Evolutionary conservation across 139 green algal genomes (phyloP).

Genomic region (Closterium sp.): DNA sequence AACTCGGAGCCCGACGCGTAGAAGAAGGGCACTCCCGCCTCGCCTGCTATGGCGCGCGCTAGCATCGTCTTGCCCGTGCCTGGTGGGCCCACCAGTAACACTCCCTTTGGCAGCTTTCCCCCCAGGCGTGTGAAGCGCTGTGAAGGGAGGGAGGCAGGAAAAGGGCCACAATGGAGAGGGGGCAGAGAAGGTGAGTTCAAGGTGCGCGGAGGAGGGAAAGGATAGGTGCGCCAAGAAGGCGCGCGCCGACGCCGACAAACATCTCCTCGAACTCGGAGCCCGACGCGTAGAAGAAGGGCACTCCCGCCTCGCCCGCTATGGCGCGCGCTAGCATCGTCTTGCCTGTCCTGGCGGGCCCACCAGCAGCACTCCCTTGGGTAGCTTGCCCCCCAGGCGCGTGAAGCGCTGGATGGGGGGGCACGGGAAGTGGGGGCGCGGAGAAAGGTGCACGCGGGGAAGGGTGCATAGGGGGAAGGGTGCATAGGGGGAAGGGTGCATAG

Average conservation of each 20-base stretch:
- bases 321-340: slow-evolving; percentile 97
- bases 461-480: no score
- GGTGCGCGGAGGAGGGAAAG: neutral
- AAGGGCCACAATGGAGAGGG: neutral
- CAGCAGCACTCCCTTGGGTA: slow-evolving; percentile 68
- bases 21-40: slow-evolving; percentile 98
- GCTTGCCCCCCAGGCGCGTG: slow-evolving; percentile 75
- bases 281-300: slow-evolving; percentile 97
- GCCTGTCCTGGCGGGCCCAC: slow-evolving; percentile 81
- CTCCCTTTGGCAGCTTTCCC: slow-evolving; percentile 74
- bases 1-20: slow-evolving; percentile 93
- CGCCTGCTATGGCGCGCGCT: slow-evolving; percentile 90
- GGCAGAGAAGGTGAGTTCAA: neutral
- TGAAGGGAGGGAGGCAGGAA: neutral
- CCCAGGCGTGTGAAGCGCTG: slow-evolving; percentile 74
- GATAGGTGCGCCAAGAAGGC: no score
- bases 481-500: no score
- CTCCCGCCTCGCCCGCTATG: slow-evolving; percentile 90
- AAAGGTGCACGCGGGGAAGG: no score
- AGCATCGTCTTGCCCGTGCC: slow-evolving; percentile 95
- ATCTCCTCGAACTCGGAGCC: slow-evolving; percentile 98
- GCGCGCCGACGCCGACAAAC: slow-evolving; percentile 91
- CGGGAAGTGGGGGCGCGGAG: no score
- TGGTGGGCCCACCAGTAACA: slow-evolving; percentile 69
- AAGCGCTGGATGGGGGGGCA: no score